Base-by-base conservation (phyloP, 2,329 filamentous ascomycete species). In the Cladophialophora bantiana region DNA sequence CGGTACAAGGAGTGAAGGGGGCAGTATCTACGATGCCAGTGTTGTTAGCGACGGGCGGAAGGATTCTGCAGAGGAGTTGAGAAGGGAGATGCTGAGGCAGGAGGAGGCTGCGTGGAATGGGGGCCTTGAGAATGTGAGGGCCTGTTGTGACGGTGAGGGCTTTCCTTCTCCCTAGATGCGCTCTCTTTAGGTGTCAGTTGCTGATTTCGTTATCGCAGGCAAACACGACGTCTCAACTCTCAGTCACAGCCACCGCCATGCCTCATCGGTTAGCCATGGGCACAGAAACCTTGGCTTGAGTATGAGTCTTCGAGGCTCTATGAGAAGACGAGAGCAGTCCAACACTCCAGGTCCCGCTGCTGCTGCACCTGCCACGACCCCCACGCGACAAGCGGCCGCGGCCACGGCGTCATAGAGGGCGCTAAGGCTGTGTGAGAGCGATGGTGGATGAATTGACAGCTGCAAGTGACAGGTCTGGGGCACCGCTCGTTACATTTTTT, bases 131-230 rank as follows among this genome's bases (percentile, higher is more conserved):
- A 97, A 99, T 78, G 95, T 99, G 71, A 86, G 95, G 76, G 94
- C 94, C 67, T 99, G 95, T 82, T 99, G 95, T 79, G 95, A 98
- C 86, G 95, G 94, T 94, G 85, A 56, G 71, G 62, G n/a, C 56
- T 52, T 15, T 56, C 2, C 31, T 7, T 6, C n/a, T 55, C n/a
- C 13, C 12, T 7, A 38, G n/a, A 13, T 20, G 15, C 38, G 45
- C 20, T 15, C 1, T 36, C 34, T 20, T 15, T 26, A 32, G 38
- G 18, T 34, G 1, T 2, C 26, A 34, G 4, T 18, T 50, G 31
- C 57, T 67, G 48, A 69, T 31, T 53, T 58, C 7, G 13, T 34
- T 52, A 13, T 40, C 63, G 34, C 42, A 73, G 71, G 71, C 58
- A 72, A 73, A 65, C 71, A 73, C 54, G 68, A 73, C 20, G 71